phyloP scores from a whole-genome alignment of 2,329 filamentous ascomycete genomes.

The Knufia fluminis region DNA sequence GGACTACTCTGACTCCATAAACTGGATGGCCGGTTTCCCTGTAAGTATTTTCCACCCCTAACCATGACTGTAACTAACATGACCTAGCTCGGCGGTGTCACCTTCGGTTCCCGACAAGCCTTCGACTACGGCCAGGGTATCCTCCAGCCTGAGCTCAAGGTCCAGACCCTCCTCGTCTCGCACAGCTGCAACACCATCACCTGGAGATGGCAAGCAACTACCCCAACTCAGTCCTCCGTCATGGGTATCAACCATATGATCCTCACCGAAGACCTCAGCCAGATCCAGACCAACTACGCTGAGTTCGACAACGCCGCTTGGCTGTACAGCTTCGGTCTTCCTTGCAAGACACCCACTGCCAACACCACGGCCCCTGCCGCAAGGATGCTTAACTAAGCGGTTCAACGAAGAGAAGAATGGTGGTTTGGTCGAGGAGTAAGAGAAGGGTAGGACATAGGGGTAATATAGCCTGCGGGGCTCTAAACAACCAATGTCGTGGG shows the following conservation, averaged over 20 bases:
- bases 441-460: background rate
- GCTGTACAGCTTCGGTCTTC: slow-evolving; percentile 18
- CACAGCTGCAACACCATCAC: slow-evolving; percentile 21
- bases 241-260: slow-evolving; percentile 21
- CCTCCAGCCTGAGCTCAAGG: background rate
- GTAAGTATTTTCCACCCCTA: slow-evolving; percentile 14
- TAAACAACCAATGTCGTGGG: background rate
- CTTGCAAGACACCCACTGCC: slow-evolving; percentile 12
- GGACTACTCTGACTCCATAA: slow-evolving; percentile 23
- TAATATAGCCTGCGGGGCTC: slow-evolving; percentile 2
- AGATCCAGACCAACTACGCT: slow-evolving; percentile 20
- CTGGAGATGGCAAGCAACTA: slow-evolving; percentile 18
- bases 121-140: slow-evolving; percentile 11
- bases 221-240: background rate
- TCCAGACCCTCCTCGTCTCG: slow-evolving; percentile 15
- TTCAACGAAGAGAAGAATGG: no score
- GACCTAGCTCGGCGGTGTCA: slow-evolving; percentile 15
- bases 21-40: slow-evolving; percentile 23
- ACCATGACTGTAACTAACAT: background rate
- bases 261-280: slow-evolving; percentile 13
- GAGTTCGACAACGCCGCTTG: slow-evolving; percentile 23
- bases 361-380: background rate
- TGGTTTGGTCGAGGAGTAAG: background rate
- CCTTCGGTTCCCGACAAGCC: slow-evolving; percentile 15
- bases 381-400: background rate